Evolutionary conservation across 2,329 filamentous ascomycete genomes (phyloP).

Genomic region (Alternaria sp.): DNA sequence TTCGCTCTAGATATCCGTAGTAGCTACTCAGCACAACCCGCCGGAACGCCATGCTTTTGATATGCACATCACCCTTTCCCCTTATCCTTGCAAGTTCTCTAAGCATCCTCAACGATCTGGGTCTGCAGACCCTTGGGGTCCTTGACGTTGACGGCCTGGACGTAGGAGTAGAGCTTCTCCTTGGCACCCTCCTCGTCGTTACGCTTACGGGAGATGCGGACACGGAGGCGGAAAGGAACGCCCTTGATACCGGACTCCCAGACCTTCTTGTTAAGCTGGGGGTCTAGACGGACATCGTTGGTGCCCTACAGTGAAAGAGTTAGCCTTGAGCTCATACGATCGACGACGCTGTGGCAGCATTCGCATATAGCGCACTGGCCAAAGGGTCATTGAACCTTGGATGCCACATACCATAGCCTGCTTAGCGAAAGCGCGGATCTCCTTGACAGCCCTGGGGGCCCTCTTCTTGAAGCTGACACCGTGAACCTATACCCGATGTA

Average conservation of each 20-base stretch:
- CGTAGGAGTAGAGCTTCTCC: conserved; percentile 99
- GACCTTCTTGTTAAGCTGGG: conserved; percentile 99
- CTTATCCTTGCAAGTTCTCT: conserved; percentile 38
- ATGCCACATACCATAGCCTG: conserved; percentile 86
- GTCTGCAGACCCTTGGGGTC: conserved; percentile 97
- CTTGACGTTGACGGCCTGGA: conserved; percentile 99
- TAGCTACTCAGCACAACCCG: conserved; percentile 47
- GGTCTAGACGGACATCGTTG: conserved; percentile 95
- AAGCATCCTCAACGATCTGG: conserved; percentile 77
- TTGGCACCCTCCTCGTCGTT: conserved; percentile 99
- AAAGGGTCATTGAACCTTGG: not conserved
- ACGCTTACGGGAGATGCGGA: conserved; percentile 99
- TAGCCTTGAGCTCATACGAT: conserved; percentile 17
- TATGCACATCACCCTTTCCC: conserved; percentile 38
- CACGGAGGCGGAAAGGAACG: conserved; percentile 93
- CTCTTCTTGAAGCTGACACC: conserved; percentile 99
- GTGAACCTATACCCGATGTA: conserved; percentile 76
- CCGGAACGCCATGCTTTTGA: conserved; percentile 48
- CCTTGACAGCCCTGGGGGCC: conserved; percentile 98
- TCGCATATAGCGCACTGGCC: not conserved
- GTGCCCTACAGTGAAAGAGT: conserved; percentile 73
- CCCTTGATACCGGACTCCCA: conserved; percentile 99
- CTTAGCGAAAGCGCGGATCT: conserved; percentile 94
- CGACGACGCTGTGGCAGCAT: not conserved
- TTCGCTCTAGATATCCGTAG: conserved; percentile 38